Conservation (phyloP, 2,329 filamentous ascomycete species). For the Neonectria neomacrospora region DNA sequence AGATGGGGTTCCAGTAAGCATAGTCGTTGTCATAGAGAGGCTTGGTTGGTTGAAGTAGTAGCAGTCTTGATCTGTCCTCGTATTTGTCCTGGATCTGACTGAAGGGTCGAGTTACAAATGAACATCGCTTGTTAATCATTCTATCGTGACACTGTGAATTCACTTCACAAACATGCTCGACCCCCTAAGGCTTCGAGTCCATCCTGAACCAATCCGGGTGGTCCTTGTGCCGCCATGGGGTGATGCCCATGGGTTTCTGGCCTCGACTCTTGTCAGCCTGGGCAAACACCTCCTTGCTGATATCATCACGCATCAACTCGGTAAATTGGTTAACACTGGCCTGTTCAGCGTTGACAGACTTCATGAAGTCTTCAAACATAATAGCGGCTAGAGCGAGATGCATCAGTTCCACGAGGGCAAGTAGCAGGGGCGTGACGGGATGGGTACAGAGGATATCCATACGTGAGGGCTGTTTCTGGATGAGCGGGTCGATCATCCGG, state of each 20-base stretch:
- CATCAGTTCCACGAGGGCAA: constrained; percentile 26
- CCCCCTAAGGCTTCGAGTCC: constrained; percentile 41
- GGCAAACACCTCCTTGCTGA: constrained; percentile 61
- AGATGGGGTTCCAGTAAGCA: not conserved
- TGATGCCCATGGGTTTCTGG: constrained; percentile 66
- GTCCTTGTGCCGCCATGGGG: constrained; percentile 67
- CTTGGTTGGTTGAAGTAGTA: not conserved
- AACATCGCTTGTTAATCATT: constrained; percentile 17
- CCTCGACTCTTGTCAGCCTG: constrained; percentile 64
- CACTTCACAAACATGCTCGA: constrained; percentile 10
- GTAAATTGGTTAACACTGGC: constrained; percentile 64
- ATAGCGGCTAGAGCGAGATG: constrained; percentile 57
- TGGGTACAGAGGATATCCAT: constrained; percentile 46
- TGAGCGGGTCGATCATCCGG: constrained; percentile 59
- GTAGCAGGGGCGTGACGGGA: constrained; percentile 1
- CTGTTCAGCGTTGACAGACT: constrained; percentile 59
- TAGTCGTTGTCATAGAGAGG: not conserved
- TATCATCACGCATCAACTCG: constrained; percentile 58
- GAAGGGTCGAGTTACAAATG: not conserved
- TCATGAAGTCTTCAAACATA: constrained; percentile 60
- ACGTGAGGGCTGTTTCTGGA: constrained; percentile 63
- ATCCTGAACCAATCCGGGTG: constrained; percentile 67
- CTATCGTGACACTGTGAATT: constrained; percentile 9
- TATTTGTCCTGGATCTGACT: not conserved
- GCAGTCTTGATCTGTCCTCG: not conserved